Base-by-base conservation (phyloP, 495 filamentous ascomycete species). In the Cladorrhinum samala region DNA sequence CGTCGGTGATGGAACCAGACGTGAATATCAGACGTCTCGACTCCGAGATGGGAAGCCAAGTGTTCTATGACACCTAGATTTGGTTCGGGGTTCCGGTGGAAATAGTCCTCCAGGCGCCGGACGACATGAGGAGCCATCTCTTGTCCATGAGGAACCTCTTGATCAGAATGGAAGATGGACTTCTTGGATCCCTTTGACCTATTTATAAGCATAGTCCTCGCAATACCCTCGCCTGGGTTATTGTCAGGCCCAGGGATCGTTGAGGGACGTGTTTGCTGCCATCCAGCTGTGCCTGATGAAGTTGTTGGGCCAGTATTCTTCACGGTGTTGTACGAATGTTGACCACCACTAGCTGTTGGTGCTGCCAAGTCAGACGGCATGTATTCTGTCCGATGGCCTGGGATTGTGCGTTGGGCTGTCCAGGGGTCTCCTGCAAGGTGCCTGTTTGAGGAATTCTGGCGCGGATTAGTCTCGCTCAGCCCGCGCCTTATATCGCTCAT, bases 1-100 rank as follows among this genome's bases (percentile, higher is more conserved):
- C 68, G 71, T 3, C 73, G 73, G 17, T 72, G 69, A 43, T 70
- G 62, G 54, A 76, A 76, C 74, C 74, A 77, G 2, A 69, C 60
- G 47, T 69, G n/a, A 3, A 76, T 59, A 46, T 71, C 68, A 1
- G 60, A 54, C 3, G 61, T 66, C 33, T 74, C 71, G 13, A 70
- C 66, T 7, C 68, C 67, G 7, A 73, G 58, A n/a, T 61, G 73
- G 1, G 71, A 74, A 3, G 74, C 68, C 13, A 75, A 47, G 53
- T 70, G 66, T 47, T 71, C 70, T 1, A 61, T 71, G 20, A 68
- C 60, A 7, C 58, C 66, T 25, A 68, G 55, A 17, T 53, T 71
- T 4, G 74, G 74, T 2, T 64, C 58, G 1, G 67, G 60, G 19
- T 75, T 69, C 40, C 51, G 58, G 5, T 65, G 61, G 53, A 72